Conservation (phyloP, 2,329 filamentous ascomycete species). For the Berkeleyomyces basicola region DNA sequence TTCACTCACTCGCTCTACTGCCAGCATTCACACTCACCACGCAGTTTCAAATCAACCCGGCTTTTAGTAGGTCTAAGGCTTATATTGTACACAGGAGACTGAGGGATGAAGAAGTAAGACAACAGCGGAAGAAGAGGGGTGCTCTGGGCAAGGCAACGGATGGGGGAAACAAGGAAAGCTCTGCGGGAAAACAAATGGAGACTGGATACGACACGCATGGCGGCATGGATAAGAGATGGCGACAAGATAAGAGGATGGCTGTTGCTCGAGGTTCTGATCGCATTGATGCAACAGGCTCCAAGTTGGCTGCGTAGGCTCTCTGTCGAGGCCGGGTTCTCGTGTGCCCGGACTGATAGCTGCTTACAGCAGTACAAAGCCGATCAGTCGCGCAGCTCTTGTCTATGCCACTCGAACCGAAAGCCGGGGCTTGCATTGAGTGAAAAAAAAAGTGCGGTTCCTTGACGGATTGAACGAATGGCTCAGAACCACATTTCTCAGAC, state of each 20-base stretch:
- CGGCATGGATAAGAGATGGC: background rate
- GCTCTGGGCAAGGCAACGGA: background rate
- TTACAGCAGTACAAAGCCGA: background rate
- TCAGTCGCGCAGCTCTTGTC: background rate
- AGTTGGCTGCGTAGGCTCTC: background rate
- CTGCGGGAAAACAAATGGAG: background rate
- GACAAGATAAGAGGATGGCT: background rate
- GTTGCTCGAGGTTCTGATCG: background rate
- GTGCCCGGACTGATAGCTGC: background rate
- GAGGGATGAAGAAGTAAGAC: slow-evolving; percentile 7
- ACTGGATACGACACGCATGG: background rate
- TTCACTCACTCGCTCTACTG: too few relatives aligned
- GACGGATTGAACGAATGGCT: background rate
- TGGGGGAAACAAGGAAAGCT: background rate
- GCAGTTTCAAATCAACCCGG: background rate
- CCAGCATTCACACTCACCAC: background rate
- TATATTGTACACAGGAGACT: slow-evolving; percentile 13
- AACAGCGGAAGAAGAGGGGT: slow-evolving; percentile 4
- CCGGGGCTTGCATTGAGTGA: background rate
- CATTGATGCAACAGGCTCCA: background rate
- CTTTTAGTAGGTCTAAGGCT: slow-evolving; percentile 13
- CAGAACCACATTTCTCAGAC: background rate
- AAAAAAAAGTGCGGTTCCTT: background rate
- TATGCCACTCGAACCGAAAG: background rate
- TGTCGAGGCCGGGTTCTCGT: background rate